Evolutionary conservation across 805 yeast species (phyloP).

Genomic region (Yueomyces sp.): DNA sequence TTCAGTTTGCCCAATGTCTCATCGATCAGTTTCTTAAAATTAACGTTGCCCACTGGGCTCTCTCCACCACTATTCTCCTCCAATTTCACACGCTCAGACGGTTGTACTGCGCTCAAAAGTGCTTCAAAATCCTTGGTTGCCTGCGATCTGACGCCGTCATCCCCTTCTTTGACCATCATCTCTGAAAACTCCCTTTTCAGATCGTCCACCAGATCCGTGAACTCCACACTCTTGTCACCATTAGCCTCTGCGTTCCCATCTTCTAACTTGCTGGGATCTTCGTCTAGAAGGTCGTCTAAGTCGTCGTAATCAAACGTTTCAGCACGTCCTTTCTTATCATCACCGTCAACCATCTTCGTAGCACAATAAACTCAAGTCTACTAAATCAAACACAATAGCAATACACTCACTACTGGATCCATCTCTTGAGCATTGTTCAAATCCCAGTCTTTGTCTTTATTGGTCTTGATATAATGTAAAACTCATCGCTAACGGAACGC

Average conservation of each 20-base stretch:
- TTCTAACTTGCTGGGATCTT: slow-evolving; percentile 28
- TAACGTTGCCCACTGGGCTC: background rate
- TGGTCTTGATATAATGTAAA: too few relatives aligned
- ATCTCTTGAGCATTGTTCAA: too few relatives aligned
- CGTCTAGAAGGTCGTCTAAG: slow-evolving; percentile 75
- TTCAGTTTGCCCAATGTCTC: slow-evolving; percentile 71
- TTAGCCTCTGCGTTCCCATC: slow-evolving; percentile 35
- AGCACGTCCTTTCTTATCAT: slow-evolving; percentile 1
- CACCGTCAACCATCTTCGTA: too few relatives aligned
- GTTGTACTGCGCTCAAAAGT: slow-evolving; percentile 12
- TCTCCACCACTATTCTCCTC: slow-evolving; percentile 2
- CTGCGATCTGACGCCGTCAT: slow-evolving; percentile 1
- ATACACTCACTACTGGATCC: too few relatives aligned
- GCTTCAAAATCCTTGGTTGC: slow-evolving; percentile 23
- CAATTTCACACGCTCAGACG: too few relatives aligned
- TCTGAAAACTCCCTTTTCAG: slow-evolving; percentile 5
- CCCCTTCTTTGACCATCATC: slow-evolving; percentile 1
- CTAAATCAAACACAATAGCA: too few relatives aligned
- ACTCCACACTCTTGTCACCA: slow-evolving; percentile 31
- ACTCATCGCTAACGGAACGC: too few relatives aligned
- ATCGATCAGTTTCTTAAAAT: slow-evolving; percentile 34
- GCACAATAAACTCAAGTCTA: too few relatives aligned
- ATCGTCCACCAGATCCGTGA: slow-evolving; percentile 7
- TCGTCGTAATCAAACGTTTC: slow-evolving; percentile 47
- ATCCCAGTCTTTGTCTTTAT: too few relatives aligned